Conservation (phyloP, 257 asterid genomes). For the Solanum chilense region DNA sequence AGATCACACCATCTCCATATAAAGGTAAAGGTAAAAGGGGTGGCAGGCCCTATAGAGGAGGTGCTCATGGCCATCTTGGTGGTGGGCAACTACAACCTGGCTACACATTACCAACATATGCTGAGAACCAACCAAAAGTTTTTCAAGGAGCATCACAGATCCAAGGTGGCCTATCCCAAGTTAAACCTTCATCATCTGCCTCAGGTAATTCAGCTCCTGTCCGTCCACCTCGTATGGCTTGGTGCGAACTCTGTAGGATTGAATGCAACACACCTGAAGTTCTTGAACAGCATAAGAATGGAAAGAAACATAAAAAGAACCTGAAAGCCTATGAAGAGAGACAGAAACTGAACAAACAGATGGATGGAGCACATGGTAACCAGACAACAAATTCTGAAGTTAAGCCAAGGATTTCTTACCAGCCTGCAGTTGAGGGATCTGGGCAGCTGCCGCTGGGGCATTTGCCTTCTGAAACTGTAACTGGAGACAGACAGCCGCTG, state of each 20-base stretch:
- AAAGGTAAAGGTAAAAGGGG: conserved; percentile 17
- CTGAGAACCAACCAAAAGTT: conserved; percentile 9
- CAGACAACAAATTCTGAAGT: conserved; percentile 10
- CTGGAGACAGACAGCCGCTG: neutral
- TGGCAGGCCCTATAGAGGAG: conserved; percentile 17
- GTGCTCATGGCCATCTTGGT: conserved; percentile 16
- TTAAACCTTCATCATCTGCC: conserved; percentile 6
- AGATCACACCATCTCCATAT: conserved; percentile 33
- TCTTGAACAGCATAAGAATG: conserved; percentile 40
- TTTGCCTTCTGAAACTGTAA: conserved; percentile 9
- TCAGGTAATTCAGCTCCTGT: conserved; percentile 5
- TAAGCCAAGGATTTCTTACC: conserved; percentile 15
- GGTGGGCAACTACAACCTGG: conserved; percentile 10
- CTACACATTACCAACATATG: conserved; percentile 1
- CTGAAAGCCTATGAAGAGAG: conserved; percentile 30
- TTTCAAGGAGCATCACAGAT: conserved; percentile 7
- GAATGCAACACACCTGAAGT: conserved; percentile 51
- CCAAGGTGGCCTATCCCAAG: conserved; percentile 19
- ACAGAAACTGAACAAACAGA: conserved; percentile 19
- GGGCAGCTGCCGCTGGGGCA: conserved; percentile 12
- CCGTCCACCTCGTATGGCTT: conserved; percentile 18
- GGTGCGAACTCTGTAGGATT: conserved; percentile 51
- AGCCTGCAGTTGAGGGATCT: conserved; percentile 14
- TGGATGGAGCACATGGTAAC: conserved; percentile 10
- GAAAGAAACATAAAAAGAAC: conserved; percentile 55